Percentiles rank a stretch among this genome's conserved stretches.
These are phyloP conservation scores for Hypoxylon lenormandii DNA, from an alignment of 495 filamentous ascomycete species.

Conservation along the genomic window DNA sequence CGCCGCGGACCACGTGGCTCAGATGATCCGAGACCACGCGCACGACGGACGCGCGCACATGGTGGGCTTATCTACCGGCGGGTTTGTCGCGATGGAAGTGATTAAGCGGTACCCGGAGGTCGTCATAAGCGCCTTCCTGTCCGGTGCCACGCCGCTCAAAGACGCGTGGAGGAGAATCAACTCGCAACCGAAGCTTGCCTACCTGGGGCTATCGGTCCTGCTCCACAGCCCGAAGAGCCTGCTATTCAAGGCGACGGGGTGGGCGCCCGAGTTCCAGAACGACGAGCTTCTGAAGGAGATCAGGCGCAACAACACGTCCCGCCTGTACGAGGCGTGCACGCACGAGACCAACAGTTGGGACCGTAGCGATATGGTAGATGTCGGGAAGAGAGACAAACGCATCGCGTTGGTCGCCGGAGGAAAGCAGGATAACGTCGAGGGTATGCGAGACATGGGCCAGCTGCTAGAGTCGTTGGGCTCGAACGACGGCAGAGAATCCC, in stretches of 20 bases:
- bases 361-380: constrained; percentile 30
- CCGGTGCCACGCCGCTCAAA: constrained; percentile 45
- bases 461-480: constrained; percentile 39
- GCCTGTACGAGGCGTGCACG: constrained; percentile 17
- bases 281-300: constrained; percentile 48
- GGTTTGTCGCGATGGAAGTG: constrained; percentile 45
- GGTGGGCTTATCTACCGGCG: constrained; percentile 52
- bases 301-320: constrained; percentile 36
- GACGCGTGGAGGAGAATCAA: constrained; percentile 42
- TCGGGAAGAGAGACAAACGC: constrained; percentile 44
- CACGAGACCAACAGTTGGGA: constrained; percentile 33
- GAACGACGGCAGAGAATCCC: constrained; percentile 27
- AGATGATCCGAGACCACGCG: constrained; percentile 50
- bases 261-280: constrained; percentile 35
- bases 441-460: constrained; percentile 42
- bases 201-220: constrained; percentile 30
- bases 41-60: constrained; percentile 48
- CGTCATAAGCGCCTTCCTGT: constrained; percentile 43
- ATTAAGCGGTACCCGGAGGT: constrained; percentile 47
- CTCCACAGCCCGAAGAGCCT: constrained; percentile 33
- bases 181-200: constrained; percentile 25
- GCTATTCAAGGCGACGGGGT: constrained; percentile 33
- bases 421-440: constrained; percentile 50
- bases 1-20: constrained; percentile 46
- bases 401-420: constrained; percentile 45